Conservation (phyloP, 805 yeast genomes). For the Ogataea wickerhamii region DNA sequence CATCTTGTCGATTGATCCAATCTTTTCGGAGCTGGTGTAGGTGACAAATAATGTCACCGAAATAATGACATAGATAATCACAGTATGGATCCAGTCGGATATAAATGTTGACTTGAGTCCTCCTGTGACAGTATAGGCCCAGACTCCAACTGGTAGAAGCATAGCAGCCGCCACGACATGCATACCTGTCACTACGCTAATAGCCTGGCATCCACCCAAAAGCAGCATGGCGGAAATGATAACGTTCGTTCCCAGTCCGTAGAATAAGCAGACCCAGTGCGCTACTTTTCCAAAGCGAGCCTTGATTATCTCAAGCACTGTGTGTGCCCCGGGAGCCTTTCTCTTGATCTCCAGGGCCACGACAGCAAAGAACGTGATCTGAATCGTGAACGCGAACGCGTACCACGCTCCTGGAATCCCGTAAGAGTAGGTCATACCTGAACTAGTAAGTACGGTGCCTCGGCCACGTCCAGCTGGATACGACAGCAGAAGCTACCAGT, state of each 20-base stretch:
- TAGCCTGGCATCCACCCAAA: constrained; percentile 43
- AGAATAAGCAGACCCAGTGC: constrained; percentile 35
- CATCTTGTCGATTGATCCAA: constrained; percentile 35
- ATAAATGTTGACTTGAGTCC: constrained; percentile 51
- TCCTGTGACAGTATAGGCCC: constrained; percentile 46
- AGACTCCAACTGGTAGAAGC: constrained; percentile 44
- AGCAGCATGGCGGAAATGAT: constrained; percentile 37
- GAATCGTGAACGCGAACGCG: constrained; percentile 35
- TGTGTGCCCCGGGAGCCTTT: constrained; percentile 41
- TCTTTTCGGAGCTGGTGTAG: constrained; percentile 27
- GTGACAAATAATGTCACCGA: constrained; percentile 24
- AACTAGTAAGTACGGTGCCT: constrained; percentile 26
- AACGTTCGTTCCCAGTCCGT: constrained; percentile 37
- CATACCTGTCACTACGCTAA: constrained; percentile 41
- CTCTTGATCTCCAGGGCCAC: constrained; percentile 39
- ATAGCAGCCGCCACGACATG: constrained; percentile 43
- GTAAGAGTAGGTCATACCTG: constrained; percentile 22
- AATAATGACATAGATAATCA: constrained; percentile 39
- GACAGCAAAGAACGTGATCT: constrained; percentile 35
- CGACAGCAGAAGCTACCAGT: constrained; percentile 40
- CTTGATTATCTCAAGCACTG: constrained; percentile 36
- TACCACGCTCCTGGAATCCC: constrained; percentile 23
- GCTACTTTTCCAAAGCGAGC: constrained; percentile 36
- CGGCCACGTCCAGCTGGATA: constrained; percentile 38
- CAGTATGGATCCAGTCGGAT: constrained; percentile 50